Base-by-base conservation (phyloP, 108 stramenopile genomes). In the Asterionellopsis glacialis region DNA sequence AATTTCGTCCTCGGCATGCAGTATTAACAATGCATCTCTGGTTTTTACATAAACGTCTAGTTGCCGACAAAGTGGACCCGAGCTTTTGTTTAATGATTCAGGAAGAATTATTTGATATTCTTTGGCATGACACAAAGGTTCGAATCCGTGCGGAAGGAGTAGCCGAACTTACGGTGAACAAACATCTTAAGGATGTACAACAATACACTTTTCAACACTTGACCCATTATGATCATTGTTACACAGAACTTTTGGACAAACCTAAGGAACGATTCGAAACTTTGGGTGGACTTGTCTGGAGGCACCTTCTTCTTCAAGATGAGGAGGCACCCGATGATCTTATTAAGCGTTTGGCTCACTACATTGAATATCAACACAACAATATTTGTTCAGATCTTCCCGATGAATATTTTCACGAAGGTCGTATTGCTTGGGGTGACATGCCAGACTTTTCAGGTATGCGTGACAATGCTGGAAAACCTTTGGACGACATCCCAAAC, bases 91-190 rank as follows among this genome's bases (percentile, higher is more conserved):
- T 70, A 21, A 52, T 75, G 43, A 68, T 92, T 27, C 83, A 95
- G 74, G 95, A 95, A 65, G 90, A 92, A 64, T 70, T 95, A n/a
- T 95, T 95, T 65, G 88, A 90, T 61, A 77, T 86, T 41, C 75
- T 93, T 33, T 95, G 93, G 94, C 83, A 88, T 24, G 90, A 93
- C 60, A 81, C 91, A 40, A 70, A 59, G 0, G 65, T 80, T 64
- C 77, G 91, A 11, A 91, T 95, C 63, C 82, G 95, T 9, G 70
- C 76, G 1, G 69, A 85, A 55, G 91, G 90, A 7, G 82, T 93
- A 23, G 74, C 80, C 49, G 91, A 93, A 68, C 64, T 90, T 52
- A 77, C 82, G 2, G 86, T 93, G 10, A 80, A 91, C 58, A 90
- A 88, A 70, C 89, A 91, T 56, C 78, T 95, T 42, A 81, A 85